Evolutionary conservation across 805 yeast species (phyloP), one percentile per base, ranked within the genome.

Genomic region (Tetrapisispora fleetii): DNA sequence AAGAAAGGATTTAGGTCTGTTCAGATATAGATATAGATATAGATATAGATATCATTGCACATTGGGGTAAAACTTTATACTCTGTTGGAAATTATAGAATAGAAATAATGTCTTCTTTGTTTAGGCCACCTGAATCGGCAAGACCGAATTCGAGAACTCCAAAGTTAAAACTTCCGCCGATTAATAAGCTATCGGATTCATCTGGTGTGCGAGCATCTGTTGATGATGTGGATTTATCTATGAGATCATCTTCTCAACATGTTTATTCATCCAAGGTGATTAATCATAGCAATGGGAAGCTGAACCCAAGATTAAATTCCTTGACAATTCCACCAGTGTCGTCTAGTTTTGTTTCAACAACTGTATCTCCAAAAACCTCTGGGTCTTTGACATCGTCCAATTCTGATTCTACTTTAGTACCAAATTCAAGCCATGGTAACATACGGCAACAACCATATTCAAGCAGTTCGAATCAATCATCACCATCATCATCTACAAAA

Each of bases 41-140:
- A 24, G 28, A 24, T 24, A 24, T 24, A 24, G 28, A 24, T 24
- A 24, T 4, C 28, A 24, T 24, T 24, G 28, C 8, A n/a, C 8
- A 24, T 24, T 6, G 28, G 28, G 28, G 8, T 24, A 24, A 24
- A 24, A n/a, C n/a, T 24, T 24, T 8, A 8, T 24, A 24, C 8
- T 7, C 35, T 13, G 3, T 32, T 13, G 8, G 35, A 8, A 8
- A 27, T n/a, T 27, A 27, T 40, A n/a, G 14, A 28, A 28, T 28
- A 27, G 24, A 3, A 19, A 18, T 2, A 19, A 65, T 63, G 69
- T 64, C 67, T 8, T 62, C 65, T 9, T 47, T 64, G 45, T 64
- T 63, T 47, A 57, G 51, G 49, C 77, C 76, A 3, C 79, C 79
- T 0, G 74, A 73, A 14, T 57, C 73, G 1, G 58, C 63, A 39